Evolutionary conservation across 2,329 filamentous ascomycete species (phyloP), one percentile per base, ranked within the genome.

Genomic region (Phialophora verrucosa): DNA sequence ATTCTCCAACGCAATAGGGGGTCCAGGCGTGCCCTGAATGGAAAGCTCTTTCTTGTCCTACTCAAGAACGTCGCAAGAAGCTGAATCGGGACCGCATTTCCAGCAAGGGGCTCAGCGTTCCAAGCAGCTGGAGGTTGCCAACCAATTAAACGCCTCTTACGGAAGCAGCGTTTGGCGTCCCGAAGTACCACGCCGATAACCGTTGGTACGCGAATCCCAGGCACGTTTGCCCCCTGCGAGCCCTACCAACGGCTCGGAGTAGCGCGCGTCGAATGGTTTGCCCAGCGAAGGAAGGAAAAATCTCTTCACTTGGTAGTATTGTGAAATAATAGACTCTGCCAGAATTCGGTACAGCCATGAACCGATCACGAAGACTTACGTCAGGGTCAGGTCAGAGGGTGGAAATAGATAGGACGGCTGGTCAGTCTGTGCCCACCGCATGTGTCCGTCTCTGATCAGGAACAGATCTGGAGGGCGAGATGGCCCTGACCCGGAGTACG

Each of bases 401-500:
- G 31, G 49, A 50, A 23, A 61, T 61, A 32, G 53, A 55, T 35
- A 54, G 49, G 12, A 62, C 57, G 31, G 64, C 59, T 31, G 59
- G 64, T 66, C 27, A 56, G 64, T 55, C 31, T 44, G 2, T 23
- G 27, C 50, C n/a, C 7, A 49, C 10, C n/a, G 38, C 6, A 29
- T 57, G 31, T 4, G 20, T 32, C 25, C 23, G 35, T 23, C 29
- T 60, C 59, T 60, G 14, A 62, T 59, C 32, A 38, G 20, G 11
- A 47, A 44, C 51, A 68, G 63, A 54, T 11, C 32, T 47, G 44
- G 50, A 66, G 42, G 49, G 53, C 27, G 65, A 68, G 17, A 66
- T 59, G 50, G 57, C 60, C 25, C 59, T 68, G 32, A 64, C 32
- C 23, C 49, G 60, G 47, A 63, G 68, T 70, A 63, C 32, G 66